Percentiles rank a stretch among this genome's conserved stretches.
Conservation (phyloP, 495 filamentous ascomycete species). For the Aspergillus steynii region DNA sequence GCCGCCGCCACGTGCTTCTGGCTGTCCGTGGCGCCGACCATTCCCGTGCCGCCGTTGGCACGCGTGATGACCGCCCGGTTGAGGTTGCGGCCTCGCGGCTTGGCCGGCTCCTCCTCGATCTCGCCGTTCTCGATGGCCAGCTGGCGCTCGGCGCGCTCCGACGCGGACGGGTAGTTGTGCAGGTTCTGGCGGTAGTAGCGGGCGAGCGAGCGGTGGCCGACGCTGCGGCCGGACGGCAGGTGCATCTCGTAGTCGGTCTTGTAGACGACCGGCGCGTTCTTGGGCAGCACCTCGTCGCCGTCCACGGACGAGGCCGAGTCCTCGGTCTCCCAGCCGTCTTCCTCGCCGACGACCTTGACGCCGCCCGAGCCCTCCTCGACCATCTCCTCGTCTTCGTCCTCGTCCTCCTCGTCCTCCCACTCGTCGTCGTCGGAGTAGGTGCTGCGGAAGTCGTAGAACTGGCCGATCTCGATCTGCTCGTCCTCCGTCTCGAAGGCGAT, state of each 20-base stretch:
- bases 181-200: slow-evolving; percentile 92
- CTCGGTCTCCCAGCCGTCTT: slow-evolving; percentile 90
- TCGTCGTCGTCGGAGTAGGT: slow-evolving; percentile 87
- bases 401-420: slow-evolving; percentile 30
- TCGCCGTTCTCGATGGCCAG: slow-evolving; percentile 50
- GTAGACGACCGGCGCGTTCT: slow-evolving; percentile 66
- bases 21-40: slow-evolving; percentile 69
- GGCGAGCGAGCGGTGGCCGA: slow-evolving; percentile 83
- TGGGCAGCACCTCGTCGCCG: slow-evolving; percentile 34
- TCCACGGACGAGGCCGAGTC: slow-evolving; percentile 80
- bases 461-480: slow-evolving; percentile 93
- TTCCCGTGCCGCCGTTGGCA: slow-evolving; percentile 71
- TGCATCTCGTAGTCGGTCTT: slow-evolving; percentile 91
- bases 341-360: slow-evolving; percentile 42
- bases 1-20: slow-evolving; percentile 65
- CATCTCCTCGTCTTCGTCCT: slow-evolving; percentile 41
- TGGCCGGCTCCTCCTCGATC: slow-evolving; percentile 45
- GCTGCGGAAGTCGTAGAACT: slow-evolving; percentile 95
- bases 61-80: slow-evolving; percentile 63
- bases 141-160: slow-evolving; percentile 54
- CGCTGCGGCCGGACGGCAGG: slow-evolving; percentile 86
- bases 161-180: slow-evolving; percentile 70
- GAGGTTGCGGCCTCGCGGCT: slow-evolving; percentile 39
- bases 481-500: slow-evolving; percentile 88
- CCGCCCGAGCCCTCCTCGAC: slow-evolving; percentile 39